These are phyloP conservation scores for Recurvomyces mirabilis DNA, from an alignment of 495 filamentous ascomycete species.

Conservation along the genomic window DNA sequence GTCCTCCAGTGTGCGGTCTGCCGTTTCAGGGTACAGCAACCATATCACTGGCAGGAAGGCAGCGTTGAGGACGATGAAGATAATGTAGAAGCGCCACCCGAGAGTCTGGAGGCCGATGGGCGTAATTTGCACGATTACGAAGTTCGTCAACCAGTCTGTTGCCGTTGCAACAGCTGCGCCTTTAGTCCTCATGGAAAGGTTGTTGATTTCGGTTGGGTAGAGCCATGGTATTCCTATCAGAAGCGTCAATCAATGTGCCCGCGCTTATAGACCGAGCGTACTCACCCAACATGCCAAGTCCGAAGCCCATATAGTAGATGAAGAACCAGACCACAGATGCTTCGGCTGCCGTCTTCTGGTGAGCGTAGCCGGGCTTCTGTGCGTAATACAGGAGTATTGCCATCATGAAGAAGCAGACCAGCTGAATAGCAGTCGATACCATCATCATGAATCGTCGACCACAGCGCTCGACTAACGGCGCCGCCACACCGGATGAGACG, in stretches of 20 bases:
- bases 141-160: constrained; percentile 34
- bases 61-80: constrained; percentile 62
- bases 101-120: constrained; percentile 60
- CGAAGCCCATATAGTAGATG: constrained; percentile 61
- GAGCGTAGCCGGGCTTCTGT: constrained; percentile 25
- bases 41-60: constrained; percentile 61
- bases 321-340: constrained; percentile 40
- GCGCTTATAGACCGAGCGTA: no score
- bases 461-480: neutral
- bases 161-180: constrained; percentile 41
- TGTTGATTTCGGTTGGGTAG: constrained; percentile 46
- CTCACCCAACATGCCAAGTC: neutral
- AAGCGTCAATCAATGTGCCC: constrained; percentile 48
- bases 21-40: constrained; percentile 68
- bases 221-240: constrained; percentile 52
- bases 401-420: neutral
- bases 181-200: constrained; percentile 41
- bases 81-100: constrained; percentile 66
- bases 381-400: constrained; percentile 24
- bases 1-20: constrained; percentile 58
- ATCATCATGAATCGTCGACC: constrained; percentile 1
- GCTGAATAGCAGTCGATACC: neutral
- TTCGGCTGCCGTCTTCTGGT: constrained; percentile 25
- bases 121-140: constrained; percentile 69
- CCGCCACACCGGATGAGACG: neutral